A percentile compares a stretch with the other conserved stretches of the same genome.
phyloP scores from a whole-genome alignment of 2,329 filamentous ascomycete species.

The Pestalotiopsis fici region DNA sequence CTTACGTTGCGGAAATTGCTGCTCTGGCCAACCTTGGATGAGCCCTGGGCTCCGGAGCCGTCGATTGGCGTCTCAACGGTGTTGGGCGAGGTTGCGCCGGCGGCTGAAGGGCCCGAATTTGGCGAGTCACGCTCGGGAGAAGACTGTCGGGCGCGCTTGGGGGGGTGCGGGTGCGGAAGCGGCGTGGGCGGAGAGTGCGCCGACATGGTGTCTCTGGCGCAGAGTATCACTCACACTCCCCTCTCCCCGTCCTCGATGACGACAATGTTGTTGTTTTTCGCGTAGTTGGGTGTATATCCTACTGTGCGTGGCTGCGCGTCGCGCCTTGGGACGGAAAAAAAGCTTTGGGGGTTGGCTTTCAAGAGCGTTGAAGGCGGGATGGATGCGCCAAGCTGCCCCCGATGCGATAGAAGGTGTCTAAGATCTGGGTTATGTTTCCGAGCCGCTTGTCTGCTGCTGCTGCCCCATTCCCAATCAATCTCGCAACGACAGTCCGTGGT shows the following conservation, averaged over 20 bases:
- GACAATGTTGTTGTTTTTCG: background rate
- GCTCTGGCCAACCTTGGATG: constrained; percentile 54
- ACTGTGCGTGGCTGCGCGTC: background rate
- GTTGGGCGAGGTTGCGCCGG: constrained; percentile 33
- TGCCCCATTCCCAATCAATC: background rate
- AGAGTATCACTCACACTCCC: background rate
- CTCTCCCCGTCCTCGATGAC: background rate
- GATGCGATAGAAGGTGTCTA: background rate
- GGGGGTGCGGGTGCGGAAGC: constrained; percentile 45
- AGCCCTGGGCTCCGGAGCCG: constrained; percentile 22
- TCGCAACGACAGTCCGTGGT: background rate
- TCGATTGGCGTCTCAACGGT: constrained; percentile 29
- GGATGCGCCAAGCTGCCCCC: background rate
- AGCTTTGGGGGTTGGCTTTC: background rate
- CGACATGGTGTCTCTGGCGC: constrained; percentile 37
- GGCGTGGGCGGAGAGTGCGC: constrained; percentile 50
- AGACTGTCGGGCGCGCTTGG: constrained; percentile 58
- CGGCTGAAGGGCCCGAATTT: constrained; percentile 35
- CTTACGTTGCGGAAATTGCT: constrained; percentile 84
- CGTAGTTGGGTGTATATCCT: background rate
- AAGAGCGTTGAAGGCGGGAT: background rate
- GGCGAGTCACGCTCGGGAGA: constrained; percentile 50
- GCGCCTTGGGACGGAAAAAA: background rate
- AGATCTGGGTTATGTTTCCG: background rate
- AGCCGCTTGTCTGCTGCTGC: background rate